Base-by-base conservation (phyloP, 2,329 filamentous ascomycete species). In the Sordariomycetes sp. region DNA sequence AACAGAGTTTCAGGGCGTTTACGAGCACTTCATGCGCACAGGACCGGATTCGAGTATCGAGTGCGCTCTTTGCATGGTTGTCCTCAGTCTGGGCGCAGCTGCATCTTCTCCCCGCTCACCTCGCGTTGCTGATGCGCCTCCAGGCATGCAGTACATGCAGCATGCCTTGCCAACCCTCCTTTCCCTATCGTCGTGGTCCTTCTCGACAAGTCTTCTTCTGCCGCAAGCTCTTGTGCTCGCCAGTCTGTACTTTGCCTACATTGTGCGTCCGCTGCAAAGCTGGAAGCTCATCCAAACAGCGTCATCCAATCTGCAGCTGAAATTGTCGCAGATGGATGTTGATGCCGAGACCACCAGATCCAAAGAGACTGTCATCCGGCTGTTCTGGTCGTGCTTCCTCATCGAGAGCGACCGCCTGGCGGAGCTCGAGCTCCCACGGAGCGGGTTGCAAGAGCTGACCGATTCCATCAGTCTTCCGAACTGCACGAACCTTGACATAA, bases 221-320 rank as follows among this genome's bases (percentile, higher is more conserved):
- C 39, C 49, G 2, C 50, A 57, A 32, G 45, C 50, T 5, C 35
- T 55, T 7, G 49, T 55, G 5, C 40, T 57, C 5, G 53, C 49
- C 1, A 53, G 53, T 21, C 36, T 55, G 3, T 57, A 55, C 34
- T 55, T 54, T 42, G 51, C 51, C 1, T 54, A 52, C 27, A 48
- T 55, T 20, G 49, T 49, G 3, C 45, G 49, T 8, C 53, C 53
- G 4, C 35, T 55, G 19, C 51, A 57, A 17, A 55, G 51, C 32
- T 57, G 53, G 53, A 39, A 46, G 16, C 37, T 55, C n/a, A 53
- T 55, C 18, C 42, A 54, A 30, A 46, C 48, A 10, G 53, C 53
- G 7, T 49, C 50, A 5, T 49, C 48, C 8, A 45, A 49, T 7
- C 41, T 55, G 7, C 53, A 55, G 21, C 49, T 52, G 30, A 46